These are phyloP conservation scores for Cordyceps cicadae DNA, from an alignment of 2,329 filamentous ascomycete species.

Conservation along the genomic window DNA sequence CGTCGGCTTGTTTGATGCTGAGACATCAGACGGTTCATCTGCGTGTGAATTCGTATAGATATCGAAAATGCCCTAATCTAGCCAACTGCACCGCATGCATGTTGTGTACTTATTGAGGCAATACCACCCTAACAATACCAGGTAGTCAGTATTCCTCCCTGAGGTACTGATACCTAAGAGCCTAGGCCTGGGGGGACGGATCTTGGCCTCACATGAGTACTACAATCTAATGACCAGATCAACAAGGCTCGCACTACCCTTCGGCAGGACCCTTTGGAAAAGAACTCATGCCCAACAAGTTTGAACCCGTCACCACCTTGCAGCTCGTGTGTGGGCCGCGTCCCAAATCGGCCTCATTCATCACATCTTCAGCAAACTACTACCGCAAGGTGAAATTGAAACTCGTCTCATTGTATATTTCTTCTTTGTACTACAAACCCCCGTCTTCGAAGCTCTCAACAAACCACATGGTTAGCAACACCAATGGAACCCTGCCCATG, in stretches of 20 bases:
- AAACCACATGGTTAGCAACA: not conserved
- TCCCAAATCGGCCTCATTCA: conserved; percentile 2
- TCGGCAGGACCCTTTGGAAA: too few relatives aligned
- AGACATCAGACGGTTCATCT: not conserved
- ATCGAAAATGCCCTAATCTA: not conserved
- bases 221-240: too few relatives aligned
- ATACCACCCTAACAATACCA: not conserved
- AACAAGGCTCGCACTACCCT: not conserved
- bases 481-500: not conserved
- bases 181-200: too few relatives aligned
- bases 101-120: not conserved
- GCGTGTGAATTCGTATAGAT: not conserved
- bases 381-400: not conserved
- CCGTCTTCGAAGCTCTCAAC: not conserved
- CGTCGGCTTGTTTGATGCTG: not conserved
- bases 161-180: too few relatives aligned
- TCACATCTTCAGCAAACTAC: not conserved
- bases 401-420: not conserved
- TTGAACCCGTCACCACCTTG: not conserved
- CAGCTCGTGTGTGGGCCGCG: not conserved
- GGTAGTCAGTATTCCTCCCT: too few relatives aligned
- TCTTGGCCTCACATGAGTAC: too few relatives aligned
- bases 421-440: not conserved
- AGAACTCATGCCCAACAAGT: not conserved
- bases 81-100: not conserved